Evolutionary conservation across 371 early-diverging fungal genomes (phyloP), one percentile per base, ranked within the genome.

Genomic region (Mucor mucedo): DNA sequence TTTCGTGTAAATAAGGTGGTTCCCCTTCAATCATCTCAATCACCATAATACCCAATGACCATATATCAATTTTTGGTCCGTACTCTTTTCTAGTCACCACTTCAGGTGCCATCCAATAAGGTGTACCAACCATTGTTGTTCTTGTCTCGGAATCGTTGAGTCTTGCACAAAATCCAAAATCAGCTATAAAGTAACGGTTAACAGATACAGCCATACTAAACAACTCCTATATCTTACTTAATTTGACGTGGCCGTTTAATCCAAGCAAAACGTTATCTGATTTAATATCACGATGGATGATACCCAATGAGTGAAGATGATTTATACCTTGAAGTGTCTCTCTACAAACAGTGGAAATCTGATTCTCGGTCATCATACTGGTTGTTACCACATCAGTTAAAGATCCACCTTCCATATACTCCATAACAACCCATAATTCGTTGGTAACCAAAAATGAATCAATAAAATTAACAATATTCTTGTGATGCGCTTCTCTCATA

Each of bases 231-330:
- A 42, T 30, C 78, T 69, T 79, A 84, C 84, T 92, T 52, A 95
- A 77, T 75, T 95, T 96, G 61, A 96, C 86, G 48, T 88, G 86
- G 13, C 96, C 96, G 63, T 87, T 85, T 54, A 87, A 65, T 16
- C 85, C 82, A 42, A 98, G 69, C n/a, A 96, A 75, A n/a, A 97
- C 82, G 68, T 98, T 98, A 71, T 97, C 96, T 52, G 93, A 90
- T 78, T 96, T 96, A 73, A 98, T 92, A 79, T 98, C 97, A 65
- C 98, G 86, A 72, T 96, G 96, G 58, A 96, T 94, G 35, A 97
- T 90, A 38, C 91, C 91, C 62, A 91, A 84, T 14, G 87, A 78
- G 68, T 98, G 98, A 39, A 97, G 74, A 77, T 93, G 94, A 57
- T 65, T 54, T 16, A 79, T 57, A 3, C 80, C 78, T 42, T 60